phyloP scores from a whole-genome alignment of 768 basidiomycete genomes.

The Paxillus ammoniavirescens region DNA sequence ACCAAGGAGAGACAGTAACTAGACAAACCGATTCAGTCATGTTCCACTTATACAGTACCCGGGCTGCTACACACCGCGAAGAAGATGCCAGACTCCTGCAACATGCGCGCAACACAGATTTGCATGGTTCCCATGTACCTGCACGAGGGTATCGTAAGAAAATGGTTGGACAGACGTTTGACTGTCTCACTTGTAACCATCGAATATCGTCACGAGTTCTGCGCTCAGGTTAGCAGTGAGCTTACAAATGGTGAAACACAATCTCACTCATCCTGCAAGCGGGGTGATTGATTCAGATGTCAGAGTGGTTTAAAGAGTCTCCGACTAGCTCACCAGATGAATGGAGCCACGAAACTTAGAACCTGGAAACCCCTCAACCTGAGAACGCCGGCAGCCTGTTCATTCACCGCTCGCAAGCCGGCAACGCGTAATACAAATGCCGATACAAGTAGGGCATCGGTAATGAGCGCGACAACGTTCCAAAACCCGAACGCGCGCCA shows the following conservation, averaged over 20 bases:
- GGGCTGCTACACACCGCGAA: conserved; percentile 60
- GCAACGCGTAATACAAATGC: conserved; percentile 74
- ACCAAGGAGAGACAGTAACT: conserved; percentile 81
- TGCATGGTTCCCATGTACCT: conserved; percentile 92
- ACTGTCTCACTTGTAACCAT: conserved; percentile 65
- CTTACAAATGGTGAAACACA: not conserved
- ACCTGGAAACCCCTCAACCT: conserved; percentile 81
- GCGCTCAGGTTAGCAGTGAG: not conserved
- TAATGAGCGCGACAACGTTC: conserved; percentile 67
- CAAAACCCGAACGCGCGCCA: conserved; percentile 84
- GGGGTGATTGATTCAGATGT: not conserved
- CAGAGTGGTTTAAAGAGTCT: not conserved
- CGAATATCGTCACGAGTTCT: conserved; percentile 81
- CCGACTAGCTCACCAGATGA: conserved; percentile 68
- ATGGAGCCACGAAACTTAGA: conserved; percentile 81
- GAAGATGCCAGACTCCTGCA: conserved; percentile 90
- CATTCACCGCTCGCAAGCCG: conserved; percentile 42
- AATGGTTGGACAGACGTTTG: not conserved
- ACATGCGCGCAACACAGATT: conserved; percentile 89
- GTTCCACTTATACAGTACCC: not conserved
- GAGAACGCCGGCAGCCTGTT: conserved; percentile 33
- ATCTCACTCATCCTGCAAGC: conserved; percentile 75
- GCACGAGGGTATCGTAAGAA: not conserved
- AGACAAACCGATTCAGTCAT: not conserved
- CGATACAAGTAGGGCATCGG: conserved; percentile 66